Evolutionary conservation across 345 rosid species (phyloP), one percentile per base, ranked within the genome.

Genomic region (Geranium brycei): DNA sequence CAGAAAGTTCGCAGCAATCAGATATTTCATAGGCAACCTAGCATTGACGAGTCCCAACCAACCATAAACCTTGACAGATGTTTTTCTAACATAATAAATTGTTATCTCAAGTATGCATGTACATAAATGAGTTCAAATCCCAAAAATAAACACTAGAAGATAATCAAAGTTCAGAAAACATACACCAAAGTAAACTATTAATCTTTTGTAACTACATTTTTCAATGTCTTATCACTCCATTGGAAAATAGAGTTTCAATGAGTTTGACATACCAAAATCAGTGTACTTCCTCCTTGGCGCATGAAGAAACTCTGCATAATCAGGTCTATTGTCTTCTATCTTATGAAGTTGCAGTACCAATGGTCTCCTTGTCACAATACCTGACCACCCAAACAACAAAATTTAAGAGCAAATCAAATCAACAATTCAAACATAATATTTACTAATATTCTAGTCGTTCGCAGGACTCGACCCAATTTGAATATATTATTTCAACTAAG

Each of bases 261-360:
- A 47, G 53, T 47, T 3, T 15, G 59, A 69, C 81, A 58, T 87
- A 93, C 96, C 91, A 66, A 91, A 95, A 80, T 95, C 97, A 69
- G 86, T 58, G 32, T 75, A 73, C 78, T 19, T 95, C 92, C 73
- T 88, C 76, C 68, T 91, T 13, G 97, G 95, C n/a, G 87, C 81
- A 77, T 93, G 99, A 72, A 93, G 99, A 81, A 93, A 93, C 79
- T 91, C 99, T 1, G 95, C 96, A 68, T 95, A 88, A 16, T 95
- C 99, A 17, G 87, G 16, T 57, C 75, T 71, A 23, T 91, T 97
- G 32, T 71, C 79, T 31, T 86, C 95, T 2, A 83, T 82, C 80
- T 93, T 87, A 66, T 93, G 99, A 76, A 93, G 97, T 73, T 93
- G 99, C 79, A 91, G 74, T 60, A 91, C 99, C 84, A 93, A 71